Percentiles rank a stretch among this genome's conserved stretches.
Conservation (phyloP, 192 early-diverging fungal genomes). For the Gigaspora rosea region DNA sequence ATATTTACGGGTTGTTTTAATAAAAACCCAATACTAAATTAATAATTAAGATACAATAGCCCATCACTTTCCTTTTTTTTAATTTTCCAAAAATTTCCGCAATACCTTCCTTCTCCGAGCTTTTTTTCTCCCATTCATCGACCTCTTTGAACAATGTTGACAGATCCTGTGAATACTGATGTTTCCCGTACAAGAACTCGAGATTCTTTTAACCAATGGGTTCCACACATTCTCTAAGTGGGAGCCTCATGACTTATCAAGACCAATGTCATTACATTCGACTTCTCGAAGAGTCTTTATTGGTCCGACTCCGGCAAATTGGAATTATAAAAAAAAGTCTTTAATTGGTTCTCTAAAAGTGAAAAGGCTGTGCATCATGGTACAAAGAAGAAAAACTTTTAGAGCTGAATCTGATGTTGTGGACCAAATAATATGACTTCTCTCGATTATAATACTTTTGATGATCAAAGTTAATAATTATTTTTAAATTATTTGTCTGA, state of each 20-base stretch:
- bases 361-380: neutral
- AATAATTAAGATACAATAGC: no score
- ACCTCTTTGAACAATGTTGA: neutral
- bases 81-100: no score
- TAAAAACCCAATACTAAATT: no score
- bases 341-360: conserved; percentile 19
- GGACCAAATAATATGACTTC: conserved; percentile 10
- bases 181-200: neutral
- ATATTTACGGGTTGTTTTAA: no score
- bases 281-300: conserved; percentile 21
- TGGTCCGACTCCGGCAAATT: conserved; percentile 22
- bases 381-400: neutral
- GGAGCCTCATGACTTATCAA: neutral
- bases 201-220: neutral
- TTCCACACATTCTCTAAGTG: neutral
- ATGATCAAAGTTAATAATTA: neutral
- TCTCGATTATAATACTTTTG: neutral
- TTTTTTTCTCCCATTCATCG: neutral
- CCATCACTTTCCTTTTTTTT: no score
- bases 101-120: no score
- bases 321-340: conserved; percentile 12
- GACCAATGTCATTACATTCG: neutral
- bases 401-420: neutral
- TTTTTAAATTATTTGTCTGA: neutral
- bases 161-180: neutral